Evolutionary conservation across 2,329 filamentous ascomycete genomes (phyloP), one percentile per base, ranked within the genome.

Genomic region (Aspergillus ibericus): DNA sequence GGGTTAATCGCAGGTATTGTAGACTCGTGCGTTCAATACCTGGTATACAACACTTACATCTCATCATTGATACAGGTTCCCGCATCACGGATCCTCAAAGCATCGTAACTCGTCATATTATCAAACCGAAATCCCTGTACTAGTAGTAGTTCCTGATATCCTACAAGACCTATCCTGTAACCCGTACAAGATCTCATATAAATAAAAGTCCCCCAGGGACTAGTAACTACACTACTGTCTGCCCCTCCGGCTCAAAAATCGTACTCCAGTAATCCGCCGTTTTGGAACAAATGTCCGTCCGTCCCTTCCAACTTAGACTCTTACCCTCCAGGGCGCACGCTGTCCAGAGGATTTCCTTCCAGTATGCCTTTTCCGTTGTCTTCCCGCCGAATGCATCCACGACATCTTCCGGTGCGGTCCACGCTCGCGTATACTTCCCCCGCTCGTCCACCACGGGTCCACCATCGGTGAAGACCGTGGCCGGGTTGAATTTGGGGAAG

Each of bases 401-500:
- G 5, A 64, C 65, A 7, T 69, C 64, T 1, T 67, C 59, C 0
- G 66, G 57, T 18, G 56, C 34, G 5, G 67, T 68, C 72, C 72
- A 75, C 4, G 63, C 20, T 22, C 58, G 38, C 1, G 40, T 62
- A 40, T 59, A 61, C 9, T 62, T 65, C 1, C 66, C 60, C 13
- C 62, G 58, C 27, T 63, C 64, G 2, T 66, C 52, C 1, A 67
- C 68, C 29, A 71, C 64, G 2, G 73, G 38, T 6, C 27, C 36
- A 9, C 25, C 25, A 1, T 53, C 51, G 13, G 36, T 4, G 60
- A 79, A 78, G 34, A 76, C 63, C 13, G 63, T 60, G 18, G 62
- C 61, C 0, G 73, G 72, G 42, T 75, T 71, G 35, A 76, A 69
- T 46, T 75, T 49, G 13, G 63, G 63, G 15, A 70, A 18, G 63